phyloP scores from a whole-genome alignment of 441 rosid species.

The Adansonia gregorii region DNA sequence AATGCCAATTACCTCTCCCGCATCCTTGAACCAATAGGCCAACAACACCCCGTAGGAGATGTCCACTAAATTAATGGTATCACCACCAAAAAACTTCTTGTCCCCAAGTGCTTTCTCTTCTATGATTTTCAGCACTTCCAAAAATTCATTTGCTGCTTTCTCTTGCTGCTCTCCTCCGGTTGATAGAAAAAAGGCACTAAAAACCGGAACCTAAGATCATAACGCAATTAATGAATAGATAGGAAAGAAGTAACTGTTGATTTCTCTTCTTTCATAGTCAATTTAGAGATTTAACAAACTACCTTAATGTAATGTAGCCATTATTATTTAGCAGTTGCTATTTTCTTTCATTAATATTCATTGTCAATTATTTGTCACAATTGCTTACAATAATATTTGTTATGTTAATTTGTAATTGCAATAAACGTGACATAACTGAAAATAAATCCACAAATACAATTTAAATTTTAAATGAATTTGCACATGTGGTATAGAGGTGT shows the following conservation, averaged over 20 bases:
- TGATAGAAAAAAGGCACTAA: background rate
- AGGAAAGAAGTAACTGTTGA: background rate
- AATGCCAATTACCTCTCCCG: background rate
- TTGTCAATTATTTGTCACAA: too few relatives aligned
- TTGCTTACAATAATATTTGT: too few relatives aligned
- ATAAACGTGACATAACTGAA: too few relatives aligned
- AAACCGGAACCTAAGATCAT: background rate
- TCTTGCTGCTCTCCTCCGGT: background rate
- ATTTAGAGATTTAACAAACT: background rate
- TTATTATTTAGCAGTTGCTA: too few relatives aligned
- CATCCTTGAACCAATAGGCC: background rate
- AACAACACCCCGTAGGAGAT: background rate
- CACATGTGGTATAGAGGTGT: too few relatives aligned
- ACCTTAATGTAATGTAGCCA: background rate
- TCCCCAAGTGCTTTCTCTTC: conserved; percentile 14
- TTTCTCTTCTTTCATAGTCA: background rate
- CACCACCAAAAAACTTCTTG: conserved; percentile 21
- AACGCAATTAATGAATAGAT: background rate
- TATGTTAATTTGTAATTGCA: too few relatives aligned
- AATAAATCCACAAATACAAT: too few relatives aligned
- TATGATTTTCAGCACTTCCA: conserved; percentile 4
- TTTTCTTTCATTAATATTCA: too few relatives aligned
- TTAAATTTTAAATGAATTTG: too few relatives aligned
- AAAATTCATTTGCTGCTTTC: background rate
- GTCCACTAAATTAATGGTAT: conserved; percentile 4